These are phyloP conservation scores for Skeletonema tropicum DNA, from an alignment of 108 stramenopile species.

Conservation along the genomic window DNA sequence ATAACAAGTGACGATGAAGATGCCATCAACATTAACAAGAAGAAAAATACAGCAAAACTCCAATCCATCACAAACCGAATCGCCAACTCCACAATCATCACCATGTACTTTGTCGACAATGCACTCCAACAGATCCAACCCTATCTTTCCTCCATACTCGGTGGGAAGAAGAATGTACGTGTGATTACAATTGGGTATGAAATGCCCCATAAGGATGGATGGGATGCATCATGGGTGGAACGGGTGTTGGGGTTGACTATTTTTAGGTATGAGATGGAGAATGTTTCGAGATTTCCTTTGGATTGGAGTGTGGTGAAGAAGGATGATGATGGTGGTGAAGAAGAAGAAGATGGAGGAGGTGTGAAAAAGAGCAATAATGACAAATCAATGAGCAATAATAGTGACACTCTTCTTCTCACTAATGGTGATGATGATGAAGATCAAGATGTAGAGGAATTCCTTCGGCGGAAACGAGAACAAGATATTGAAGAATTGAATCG, in stretches of 20 bases:
- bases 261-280: conserved; percentile 78
- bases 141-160: conserved; percentile 59
- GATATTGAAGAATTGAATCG: conserved; percentile 29
- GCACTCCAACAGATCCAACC: conserved; percentile 68
- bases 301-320: conserved; percentile 37
- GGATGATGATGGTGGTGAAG: conserved; percentile 8
- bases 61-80: conserved; percentile 32
- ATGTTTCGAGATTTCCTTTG: conserved; percentile 26
- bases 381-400: too few species aligned
- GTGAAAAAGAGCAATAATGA: background rate
- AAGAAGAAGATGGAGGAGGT: background rate
- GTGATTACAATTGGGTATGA: conserved; percentile 80
- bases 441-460: conserved; percentile 5
- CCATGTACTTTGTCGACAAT: conserved; percentile 83
- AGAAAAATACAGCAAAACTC: background rate
- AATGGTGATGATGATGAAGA: background rate
- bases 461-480: background rate
- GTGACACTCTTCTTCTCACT: too few species aligned
- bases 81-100: conserved; percentile 67
- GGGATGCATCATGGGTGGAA: conserved; percentile 73
- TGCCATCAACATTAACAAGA: background rate
- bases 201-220: conserved; percentile 60
- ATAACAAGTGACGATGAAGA: too few species aligned
- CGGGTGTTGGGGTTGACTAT: conserved; percentile 75
- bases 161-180: conserved; percentile 47